phyloP scores from a whole-genome alignment of 345 rosid species.

The Lagerstroemia speciosa region DNA sequence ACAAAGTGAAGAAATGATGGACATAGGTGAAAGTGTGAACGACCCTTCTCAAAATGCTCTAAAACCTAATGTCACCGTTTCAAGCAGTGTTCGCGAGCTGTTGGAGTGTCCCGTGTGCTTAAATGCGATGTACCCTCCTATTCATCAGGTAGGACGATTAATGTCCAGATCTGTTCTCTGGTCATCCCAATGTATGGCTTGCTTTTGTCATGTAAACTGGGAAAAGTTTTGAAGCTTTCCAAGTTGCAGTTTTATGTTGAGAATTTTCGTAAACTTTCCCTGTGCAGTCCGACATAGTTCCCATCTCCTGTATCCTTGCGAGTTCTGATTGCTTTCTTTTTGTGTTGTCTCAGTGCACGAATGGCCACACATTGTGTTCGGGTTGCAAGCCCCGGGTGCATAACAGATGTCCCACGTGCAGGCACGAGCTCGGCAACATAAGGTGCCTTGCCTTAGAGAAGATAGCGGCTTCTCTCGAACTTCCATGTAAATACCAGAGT shows the following conservation, averaged over 20 bases:
- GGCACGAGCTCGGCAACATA: slow-evolving; percentile 80
- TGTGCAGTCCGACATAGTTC: background rate
- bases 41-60: slow-evolving; percentile 39
- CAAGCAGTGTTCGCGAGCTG: slow-evolving; percentile 71
- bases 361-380: slow-evolving; percentile 76
- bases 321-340: slow-evolving; percentile 6
- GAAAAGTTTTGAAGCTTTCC: background rate
- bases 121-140: slow-evolving; percentile 84
- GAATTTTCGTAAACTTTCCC: background rate
- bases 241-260: background rate
- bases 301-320: background rate
- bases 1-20: slow-evolving; percentile 39
- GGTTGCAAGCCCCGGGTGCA: slow-evolving; percentile 80
- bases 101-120: slow-evolving; percentile 85
- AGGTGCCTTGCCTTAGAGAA: slow-evolving; percentile 83
- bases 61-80: slow-evolving; percentile 51
- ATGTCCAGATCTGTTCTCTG: background rate
- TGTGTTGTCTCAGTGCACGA: slow-evolving; percentile 46
- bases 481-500: slow-evolving; percentile 75
- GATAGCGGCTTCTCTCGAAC: slow-evolving; percentile 78
- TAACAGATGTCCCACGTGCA: slow-evolving; percentile 78
- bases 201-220: background rate
- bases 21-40: slow-evolving; percentile 38
- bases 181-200: background rate
- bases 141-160: slow-evolving; percentile 56